Conservation (phyloP, 73 alveolate species). For the Tetrahymena borealis region DNA sequence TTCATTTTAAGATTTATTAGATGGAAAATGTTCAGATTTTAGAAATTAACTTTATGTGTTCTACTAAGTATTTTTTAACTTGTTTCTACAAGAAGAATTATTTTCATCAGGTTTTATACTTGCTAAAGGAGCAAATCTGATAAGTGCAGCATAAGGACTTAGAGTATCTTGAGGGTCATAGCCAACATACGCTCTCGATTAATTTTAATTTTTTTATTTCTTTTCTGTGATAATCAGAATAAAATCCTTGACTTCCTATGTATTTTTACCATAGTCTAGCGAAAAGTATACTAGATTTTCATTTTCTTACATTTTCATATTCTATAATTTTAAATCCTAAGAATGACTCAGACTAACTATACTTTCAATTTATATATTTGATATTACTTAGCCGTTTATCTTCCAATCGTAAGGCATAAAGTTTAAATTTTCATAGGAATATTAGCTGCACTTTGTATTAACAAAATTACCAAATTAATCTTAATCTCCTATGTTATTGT, state of each 20-base stretch:
- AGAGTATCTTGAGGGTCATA: neutral
- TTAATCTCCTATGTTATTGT: neutral
- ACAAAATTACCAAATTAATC: neutral
- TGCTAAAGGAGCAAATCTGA: neutral
- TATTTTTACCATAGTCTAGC: neutral
- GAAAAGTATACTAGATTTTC: neutral
- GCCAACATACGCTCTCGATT: neutral
- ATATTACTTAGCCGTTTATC: neutral
- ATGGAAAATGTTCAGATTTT: neutral
- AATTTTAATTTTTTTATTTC: neutral
- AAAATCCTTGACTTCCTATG: neutral
- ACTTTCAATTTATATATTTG: neutral
- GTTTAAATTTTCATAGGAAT: neutral
- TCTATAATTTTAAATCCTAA: neutral
- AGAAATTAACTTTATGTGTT: neutral
- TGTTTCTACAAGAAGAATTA: neutral
- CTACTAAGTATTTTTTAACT: neutral
- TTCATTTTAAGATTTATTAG: neutral
- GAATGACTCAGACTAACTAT: neutral
- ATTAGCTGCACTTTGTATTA: neutral
- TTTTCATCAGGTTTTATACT: neutral
- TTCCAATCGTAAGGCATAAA: neutral
- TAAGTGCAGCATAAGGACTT: neutral
- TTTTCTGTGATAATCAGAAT: neutral
- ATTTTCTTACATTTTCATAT: neutral